Conservation (phyloP, 345 rosid species). For the Conringia planisiliqua region DNA sequence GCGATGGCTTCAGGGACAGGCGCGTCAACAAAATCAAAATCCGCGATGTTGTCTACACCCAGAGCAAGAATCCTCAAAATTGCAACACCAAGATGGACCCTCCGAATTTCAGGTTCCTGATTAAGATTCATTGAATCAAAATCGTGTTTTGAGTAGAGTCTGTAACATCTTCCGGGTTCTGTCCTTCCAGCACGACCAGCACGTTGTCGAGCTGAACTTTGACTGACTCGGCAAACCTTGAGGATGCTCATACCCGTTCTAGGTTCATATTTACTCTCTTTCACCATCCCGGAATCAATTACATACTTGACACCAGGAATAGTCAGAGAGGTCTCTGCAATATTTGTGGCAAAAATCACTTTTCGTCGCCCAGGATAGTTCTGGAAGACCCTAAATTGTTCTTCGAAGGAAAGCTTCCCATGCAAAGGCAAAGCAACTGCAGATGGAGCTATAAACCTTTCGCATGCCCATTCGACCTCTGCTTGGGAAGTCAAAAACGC, state of each 20-base stretch:
- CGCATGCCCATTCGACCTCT: conserved; percentile 95
- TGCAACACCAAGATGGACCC: conserved; percentile 93
- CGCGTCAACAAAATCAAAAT: conserved; percentile 86
- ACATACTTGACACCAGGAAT: conserved; percentile 92
- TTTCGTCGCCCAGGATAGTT: conserved; percentile 63
- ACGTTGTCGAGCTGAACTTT: conserved; percentile 85
- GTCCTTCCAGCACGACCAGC: conserved; percentile 99
- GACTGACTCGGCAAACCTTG: conserved; percentile 62
- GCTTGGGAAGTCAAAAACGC: conserved; percentile 87
- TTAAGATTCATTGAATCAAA: conserved; percentile 57
- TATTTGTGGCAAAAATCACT: conserved; percentile 84
- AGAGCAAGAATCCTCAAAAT: conserved; percentile 78
- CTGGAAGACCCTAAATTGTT: conserved; percentile 64
- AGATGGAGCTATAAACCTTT: conserved; percentile 52
- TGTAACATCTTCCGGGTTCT: conserved; percentile 79
- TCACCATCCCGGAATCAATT: conserved; percentile 82
- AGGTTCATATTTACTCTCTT: conserved; percentile 75
- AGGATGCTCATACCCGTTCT: conserved; percentile 82
- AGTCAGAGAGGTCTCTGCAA: conserved; percentile 96
- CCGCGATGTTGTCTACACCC: conserved; percentile 52
- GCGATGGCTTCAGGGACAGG: conserved; percentile 67
- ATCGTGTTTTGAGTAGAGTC: conserved; percentile 57
- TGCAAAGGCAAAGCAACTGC: conserved; percentile 75
- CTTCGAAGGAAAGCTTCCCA: conserved; percentile 76
- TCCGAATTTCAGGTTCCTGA: conserved; percentile 83